Percentiles rank a stretch among this genome's conserved stretches.
Evolutionary conservation across 805 yeast genomes (phyloP).

Genomic region (Ogataea sp.): DNA sequence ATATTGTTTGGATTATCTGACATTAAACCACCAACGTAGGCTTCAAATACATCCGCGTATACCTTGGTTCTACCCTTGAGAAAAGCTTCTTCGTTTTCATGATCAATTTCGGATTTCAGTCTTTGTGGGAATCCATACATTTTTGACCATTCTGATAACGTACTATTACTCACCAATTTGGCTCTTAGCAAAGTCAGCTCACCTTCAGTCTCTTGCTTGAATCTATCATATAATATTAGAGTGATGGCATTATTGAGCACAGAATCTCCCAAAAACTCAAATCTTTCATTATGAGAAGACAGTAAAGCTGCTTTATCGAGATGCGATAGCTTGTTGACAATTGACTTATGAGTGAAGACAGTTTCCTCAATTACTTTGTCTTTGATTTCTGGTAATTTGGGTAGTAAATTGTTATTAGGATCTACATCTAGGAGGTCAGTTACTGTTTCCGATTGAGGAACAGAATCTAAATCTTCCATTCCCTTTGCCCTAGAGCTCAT

Average conservation of each 20-base stretch:
- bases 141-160: slow-evolving; percentile 61
- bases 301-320: slow-evolving; percentile 50
- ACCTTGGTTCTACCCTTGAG: slow-evolving; percentile 56
- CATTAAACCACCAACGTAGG: slow-evolving; percentile 81
- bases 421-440: no score
- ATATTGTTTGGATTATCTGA: slow-evolving; percentile 45
- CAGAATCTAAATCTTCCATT: not conserved
- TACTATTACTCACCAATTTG: slow-evolving; percentile 62
- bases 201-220: slow-evolving; percentile 76
- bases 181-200: slow-evolving; percentile 65
- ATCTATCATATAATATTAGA: slow-evolving; percentile 51
- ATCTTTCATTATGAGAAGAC: slow-evolving; percentile 69
- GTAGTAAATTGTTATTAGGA: no score
- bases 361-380: slow-evolving; percentile 52
- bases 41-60: slow-evolving; percentile 88
- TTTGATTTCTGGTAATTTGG: slow-evolving; percentile 60
- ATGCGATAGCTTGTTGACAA: slow-evolving; percentile 48
- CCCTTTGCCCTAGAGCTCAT: not conserved
- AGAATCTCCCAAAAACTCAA: slow-evolving; percentile 90
- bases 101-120: slow-evolving; percentile 38
- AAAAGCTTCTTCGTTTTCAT: slow-evolving; percentile 31
- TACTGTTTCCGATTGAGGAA: not conserved
- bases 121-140: slow-evolving; percentile 58
- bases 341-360: slow-evolving; percentile 79
- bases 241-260: slow-evolving; percentile 70